Conservation (phyloP, 257 asterid genomes). For the Solanum etuberosum region DNA sequence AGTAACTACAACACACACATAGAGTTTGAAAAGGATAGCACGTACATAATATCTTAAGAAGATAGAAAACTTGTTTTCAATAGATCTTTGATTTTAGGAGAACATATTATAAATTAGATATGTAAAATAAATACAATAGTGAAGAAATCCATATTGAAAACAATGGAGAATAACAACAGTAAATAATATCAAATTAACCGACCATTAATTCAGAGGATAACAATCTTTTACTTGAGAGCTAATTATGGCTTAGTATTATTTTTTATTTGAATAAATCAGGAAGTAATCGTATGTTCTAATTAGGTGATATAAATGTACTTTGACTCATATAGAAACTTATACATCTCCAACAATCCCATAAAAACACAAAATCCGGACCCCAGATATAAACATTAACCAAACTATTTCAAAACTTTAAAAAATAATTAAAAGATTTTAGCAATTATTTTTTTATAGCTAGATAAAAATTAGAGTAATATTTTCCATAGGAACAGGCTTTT, state of each 20-base stretch:
- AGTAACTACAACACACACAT: not conserved
- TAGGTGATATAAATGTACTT: not conserved
- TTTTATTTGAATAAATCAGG: not conserved
- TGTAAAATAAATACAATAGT: not conserved
- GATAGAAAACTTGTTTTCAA: rapidly evolving
- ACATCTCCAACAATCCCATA: not conserved
- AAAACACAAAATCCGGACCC: not conserved
- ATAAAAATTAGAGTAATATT: not conserved
- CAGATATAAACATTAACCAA: not conserved
- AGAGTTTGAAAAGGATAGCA: not conserved
- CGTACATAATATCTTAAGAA: not conserved
- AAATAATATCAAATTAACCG: not conserved
- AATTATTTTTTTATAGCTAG: not conserved
- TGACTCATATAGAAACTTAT: not conserved
- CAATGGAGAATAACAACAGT: not conserved
- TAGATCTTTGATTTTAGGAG: not conserved
- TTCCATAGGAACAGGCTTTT: slow-evolving; percentile 6
- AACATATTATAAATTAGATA: not conserved
- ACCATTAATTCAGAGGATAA: not conserved
- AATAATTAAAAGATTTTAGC: not conserved
- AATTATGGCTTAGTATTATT: not conserved
- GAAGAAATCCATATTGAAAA: not conserved
- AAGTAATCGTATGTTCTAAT: not conserved
- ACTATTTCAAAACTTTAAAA: not conserved
- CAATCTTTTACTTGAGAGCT: not conserved